Percentiles rank a stretch among this genome's conserved stretches.
Conservation (phyloP, 495 filamentous ascomycete genomes). For the Penicillium flavigenum region DNA sequence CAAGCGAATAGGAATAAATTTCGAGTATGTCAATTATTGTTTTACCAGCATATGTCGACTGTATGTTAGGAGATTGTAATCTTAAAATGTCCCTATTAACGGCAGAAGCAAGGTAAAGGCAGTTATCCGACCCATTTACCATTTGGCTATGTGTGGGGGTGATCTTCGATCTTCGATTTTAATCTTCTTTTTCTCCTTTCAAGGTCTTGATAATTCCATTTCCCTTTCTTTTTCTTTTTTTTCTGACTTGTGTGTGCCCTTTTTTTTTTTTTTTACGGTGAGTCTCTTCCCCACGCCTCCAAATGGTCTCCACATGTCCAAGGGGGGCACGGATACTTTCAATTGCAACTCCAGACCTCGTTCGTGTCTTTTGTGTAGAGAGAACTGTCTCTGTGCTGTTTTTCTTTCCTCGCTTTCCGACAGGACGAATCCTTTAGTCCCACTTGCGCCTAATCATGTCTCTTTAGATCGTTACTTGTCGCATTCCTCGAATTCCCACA, state of each 20-base stretch:
- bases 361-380: constrained; percentile 10
- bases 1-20: background rate
- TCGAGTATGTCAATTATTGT: too few species aligned
- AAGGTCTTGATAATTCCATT: constrained; percentile 2
- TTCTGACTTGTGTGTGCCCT: background rate
- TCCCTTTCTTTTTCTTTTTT: background rate
- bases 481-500: constrained; percentile 17
- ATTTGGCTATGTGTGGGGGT: constrained; percentile 7
- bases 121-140: constrained; percentile 2
- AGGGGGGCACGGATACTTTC: constrained; percentile 24
- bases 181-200: constrained; percentile 11
- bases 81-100: background rate
- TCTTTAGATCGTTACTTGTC: constrained; percentile 27
- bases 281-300: constrained; percentile 25
- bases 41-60: too few species aligned
- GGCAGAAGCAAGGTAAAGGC: constrained; percentile 3
- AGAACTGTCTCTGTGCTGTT: constrained; percentile 7
- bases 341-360: constrained; percentile 20
- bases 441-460: constrained; percentile 20
- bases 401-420: constrained; percentile 1
- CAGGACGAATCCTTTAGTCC: constrained; percentile 7
- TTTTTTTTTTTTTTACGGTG: constrained; percentile 2
- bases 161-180: constrained; percentile 11
- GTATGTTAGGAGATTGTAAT: constrained; percentile 4
- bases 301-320: constrained; percentile 31